Conservation (phyloP, 441 rosid genomes). For the Pelargonium cotyledonis region DNA sequence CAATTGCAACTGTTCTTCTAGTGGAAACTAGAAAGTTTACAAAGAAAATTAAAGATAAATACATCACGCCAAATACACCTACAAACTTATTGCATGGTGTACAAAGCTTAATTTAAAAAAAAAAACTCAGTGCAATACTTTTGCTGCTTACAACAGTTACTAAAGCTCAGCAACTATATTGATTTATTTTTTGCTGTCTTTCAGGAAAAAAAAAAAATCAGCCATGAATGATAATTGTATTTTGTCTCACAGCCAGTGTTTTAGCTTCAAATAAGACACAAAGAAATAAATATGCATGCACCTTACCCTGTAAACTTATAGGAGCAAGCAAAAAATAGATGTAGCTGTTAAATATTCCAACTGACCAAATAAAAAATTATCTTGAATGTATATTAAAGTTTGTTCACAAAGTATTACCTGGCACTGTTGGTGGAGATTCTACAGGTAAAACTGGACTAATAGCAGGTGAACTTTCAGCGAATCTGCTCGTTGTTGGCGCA, state of each 20-base stretch:
- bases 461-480: slow-evolving; percentile 34
- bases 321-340: neutral
- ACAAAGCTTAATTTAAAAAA: neutral
- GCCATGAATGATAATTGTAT: no score
- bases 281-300: neutral
- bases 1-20: neutral
- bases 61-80: neutral
- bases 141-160: neutral
- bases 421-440: slow-evolving; percentile 31
- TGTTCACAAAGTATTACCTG: neutral
- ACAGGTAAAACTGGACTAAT: slow-evolving; percentile 34
- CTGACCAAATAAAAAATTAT: neutral
- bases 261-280: neutral
- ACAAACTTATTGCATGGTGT: no score
- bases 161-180: no score
- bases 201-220: no score
- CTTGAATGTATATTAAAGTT: neutral
- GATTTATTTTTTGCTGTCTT: neutral
- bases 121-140: neutral
- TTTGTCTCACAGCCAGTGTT: neutral
- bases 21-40: neutral
- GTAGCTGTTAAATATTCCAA: neutral
- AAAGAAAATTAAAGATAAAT: neutral
- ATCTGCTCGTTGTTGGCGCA: slow-evolving; percentile 28
- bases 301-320: neutral